Evolutionary conservation across 768 basidiomycete species (phyloP), one percentile per base, ranked within the genome.

Genomic region (Tricholoma sp.): DNA sequence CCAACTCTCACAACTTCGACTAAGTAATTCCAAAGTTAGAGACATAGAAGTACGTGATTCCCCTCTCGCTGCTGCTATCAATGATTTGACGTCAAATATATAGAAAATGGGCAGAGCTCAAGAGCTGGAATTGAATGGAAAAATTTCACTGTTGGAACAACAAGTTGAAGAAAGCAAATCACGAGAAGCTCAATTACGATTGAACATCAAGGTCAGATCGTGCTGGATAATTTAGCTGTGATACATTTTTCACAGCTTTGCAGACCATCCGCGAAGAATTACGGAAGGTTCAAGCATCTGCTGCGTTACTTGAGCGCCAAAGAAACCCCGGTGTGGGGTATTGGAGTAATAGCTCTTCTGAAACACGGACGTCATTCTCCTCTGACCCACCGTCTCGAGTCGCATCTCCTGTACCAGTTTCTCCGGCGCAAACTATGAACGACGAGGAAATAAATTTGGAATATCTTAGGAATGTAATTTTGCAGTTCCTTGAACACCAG

Each of bases 401-500:
- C 15, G 67, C 68, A 8, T 76, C 77, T 4, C 78, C 79, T 39
- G 66, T 63, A 29, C 69, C 75, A 12, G 62, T 59, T 28, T 54
- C 66, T 13, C 61, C 68, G 32, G 66, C 68, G 6, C 64, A 75
- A 2, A 61, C 61, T 9, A 79, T 74, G 54, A 82, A 81, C 10
- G 94, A 98, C 44, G 95, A 96, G 66, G 96, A 96, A 59, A 82
- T 98, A 54, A 98, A 96, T 65, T 74, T 96, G 7, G 97, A 98
- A 72, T 99, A 99, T 71, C 71, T 99, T 47, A 80, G 97, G 56
- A 98, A 98, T 69, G 90, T 98, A 32, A 93, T 98, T 55, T 70
- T 99, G 47, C 97, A 98, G 69, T 99, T 99, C 75, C 77, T 99
- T 50, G 97, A 99, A 68, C 91, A 98, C 73, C 94, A 96, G 68